Conservation (phyloP, 345 rosid species). For the Sonneratia caseolaris region DNA sequence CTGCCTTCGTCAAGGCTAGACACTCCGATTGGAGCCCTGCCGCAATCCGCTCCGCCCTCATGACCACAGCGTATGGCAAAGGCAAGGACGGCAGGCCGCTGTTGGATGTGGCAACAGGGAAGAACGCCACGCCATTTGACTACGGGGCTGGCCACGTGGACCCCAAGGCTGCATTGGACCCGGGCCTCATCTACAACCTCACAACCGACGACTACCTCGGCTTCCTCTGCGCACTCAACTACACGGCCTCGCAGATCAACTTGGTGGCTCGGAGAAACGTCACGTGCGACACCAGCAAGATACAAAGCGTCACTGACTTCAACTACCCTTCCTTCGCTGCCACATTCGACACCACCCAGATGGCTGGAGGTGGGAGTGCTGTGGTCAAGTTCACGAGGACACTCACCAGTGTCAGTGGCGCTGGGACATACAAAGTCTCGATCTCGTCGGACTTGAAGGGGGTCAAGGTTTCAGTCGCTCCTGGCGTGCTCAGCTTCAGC, state of each 20-base stretch:
- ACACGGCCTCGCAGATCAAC: conserved; percentile 39
- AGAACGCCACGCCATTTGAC: conserved; percentile 61
- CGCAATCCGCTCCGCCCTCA: conserved; percentile 69
- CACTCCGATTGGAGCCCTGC: conserved; percentile 90
- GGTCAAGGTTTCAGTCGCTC: conserved; percentile 57
- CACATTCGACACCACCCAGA: conserved; percentile 19
- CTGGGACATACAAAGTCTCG: conserved; percentile 47
- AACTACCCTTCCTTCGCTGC: conserved; percentile 82
- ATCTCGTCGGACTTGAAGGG: conserved; percentile 24
- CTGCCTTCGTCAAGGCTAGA: conserved; percentile 56
- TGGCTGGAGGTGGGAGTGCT: conserved; percentile 13
- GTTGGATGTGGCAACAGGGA: conserved; percentile 49
- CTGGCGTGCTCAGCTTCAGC: conserved; percentile 44
- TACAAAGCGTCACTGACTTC: conserved; percentile 34
- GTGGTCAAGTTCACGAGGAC: conserved; percentile 52
- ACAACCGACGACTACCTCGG: conserved; percentile 49
- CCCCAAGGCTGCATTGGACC: conserved; percentile 53
- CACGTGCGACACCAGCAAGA: conserved; percentile 40
- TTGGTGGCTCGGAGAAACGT: conserved; percentile 33
- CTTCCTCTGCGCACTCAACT: conserved; percentile 70
- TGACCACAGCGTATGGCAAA: conserved; percentile 71
- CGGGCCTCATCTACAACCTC: conserved; percentile 74
- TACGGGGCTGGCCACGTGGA: conserved; percentile 91
- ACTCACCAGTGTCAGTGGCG: conserved; percentile 60
- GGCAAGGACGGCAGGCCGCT: conserved; percentile 49